These are phyloP conservation scores for Cryptococcus sp. DNA, from an alignment of 1,284 basidiomycete genomes.

Conservation along the genomic window DNA sequence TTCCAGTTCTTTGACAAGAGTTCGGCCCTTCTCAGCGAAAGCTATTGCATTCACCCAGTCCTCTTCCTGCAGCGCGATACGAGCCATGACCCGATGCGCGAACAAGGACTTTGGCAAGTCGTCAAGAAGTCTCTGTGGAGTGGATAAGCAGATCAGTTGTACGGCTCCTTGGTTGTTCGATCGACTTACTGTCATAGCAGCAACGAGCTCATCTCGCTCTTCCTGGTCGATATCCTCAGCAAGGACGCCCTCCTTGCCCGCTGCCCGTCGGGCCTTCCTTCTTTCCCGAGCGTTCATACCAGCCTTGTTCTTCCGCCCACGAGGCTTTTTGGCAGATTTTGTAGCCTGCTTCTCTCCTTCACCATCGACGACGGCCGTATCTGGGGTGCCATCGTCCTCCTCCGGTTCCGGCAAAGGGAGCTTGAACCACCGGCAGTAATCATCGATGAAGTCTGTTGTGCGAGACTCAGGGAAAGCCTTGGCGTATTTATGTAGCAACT, in stretches of 20 bases:
- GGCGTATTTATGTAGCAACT: constrained; percentile 66
- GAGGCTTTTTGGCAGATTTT: constrained; percentile 25
- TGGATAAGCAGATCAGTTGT: neutral
- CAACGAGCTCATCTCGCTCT: constrained; percentile 47
- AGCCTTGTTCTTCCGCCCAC: constrained; percentile 22
- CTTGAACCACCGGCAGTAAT: constrained; percentile 68
- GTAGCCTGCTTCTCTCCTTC: constrained; percentile 33
- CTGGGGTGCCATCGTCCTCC: constrained; percentile 39
- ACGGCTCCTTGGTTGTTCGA: neutral
- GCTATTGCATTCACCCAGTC: constrained; percentile 77
- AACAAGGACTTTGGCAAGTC: constrained; percentile 65
- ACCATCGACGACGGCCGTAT: constrained; percentile 15
- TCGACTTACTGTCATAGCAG: constrained; percentile 36
- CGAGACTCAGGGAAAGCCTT: constrained; percentile 66
- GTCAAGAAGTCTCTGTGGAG: constrained; percentile 35
- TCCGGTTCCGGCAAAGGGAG: constrained; percentile 57
- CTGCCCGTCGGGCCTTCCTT: constrained; percentile 33
- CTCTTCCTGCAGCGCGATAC: constrained; percentile 70
- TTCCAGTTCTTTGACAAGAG: constrained; percentile 63
- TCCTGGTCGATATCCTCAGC: constrained; percentile 44
- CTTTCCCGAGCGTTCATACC: constrained; percentile 40
- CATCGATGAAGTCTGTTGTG: constrained; percentile 64
- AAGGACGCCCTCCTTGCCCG: constrained; percentile 37
- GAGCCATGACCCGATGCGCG: constrained; percentile 68
- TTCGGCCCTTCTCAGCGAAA: constrained; percentile 68